Conservation (phyloP, 208 protist species). For the Leishmania tropica region DNA sequence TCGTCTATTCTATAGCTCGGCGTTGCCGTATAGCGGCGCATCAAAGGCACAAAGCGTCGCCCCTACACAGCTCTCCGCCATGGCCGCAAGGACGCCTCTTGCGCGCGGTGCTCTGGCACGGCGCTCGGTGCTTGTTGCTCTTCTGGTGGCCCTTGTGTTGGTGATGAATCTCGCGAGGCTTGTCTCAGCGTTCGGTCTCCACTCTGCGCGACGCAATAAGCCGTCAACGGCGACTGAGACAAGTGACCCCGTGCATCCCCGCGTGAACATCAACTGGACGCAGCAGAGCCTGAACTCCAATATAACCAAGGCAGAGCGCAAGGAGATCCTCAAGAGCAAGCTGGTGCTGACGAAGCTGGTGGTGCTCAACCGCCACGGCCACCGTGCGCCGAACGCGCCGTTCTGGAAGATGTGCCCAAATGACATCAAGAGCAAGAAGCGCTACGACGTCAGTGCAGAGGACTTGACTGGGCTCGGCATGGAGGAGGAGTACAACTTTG, state of each 20-base stretch:
- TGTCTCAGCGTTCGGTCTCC: constrained; percentile 13
- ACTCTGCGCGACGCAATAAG: constrained; percentile 2
- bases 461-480: constrained; percentile 78
- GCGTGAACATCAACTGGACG: constrained; percentile 70
- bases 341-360: constrained; percentile 78
- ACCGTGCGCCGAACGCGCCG: constrained; percentile 77
- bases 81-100: not conserved
- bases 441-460: constrained; percentile 69
- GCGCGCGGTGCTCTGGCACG: not conserved
- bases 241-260: constrained; percentile 39
- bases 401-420: constrained; percentile 79
- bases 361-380: constrained; percentile 80
- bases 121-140: constrained; percentile 1
- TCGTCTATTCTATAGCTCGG: not conserved
- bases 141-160: constrained; percentile 12
- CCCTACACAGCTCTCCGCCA: not conserved
- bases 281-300: constrained; percentile 32
- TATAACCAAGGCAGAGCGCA: constrained; percentile 39
- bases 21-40: too few relatives aligned
- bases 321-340: constrained; percentile 37
- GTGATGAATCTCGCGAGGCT: constrained; percentile 9
- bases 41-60: not conserved
- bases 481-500: constrained; percentile 83
- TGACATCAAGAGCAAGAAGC: constrained; percentile 46
- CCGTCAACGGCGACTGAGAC: not conserved